Evolutionary conservation across 202 grass and related monocot species (phyloP).

Genomic region (Hordeum pubiflorum): DNA sequence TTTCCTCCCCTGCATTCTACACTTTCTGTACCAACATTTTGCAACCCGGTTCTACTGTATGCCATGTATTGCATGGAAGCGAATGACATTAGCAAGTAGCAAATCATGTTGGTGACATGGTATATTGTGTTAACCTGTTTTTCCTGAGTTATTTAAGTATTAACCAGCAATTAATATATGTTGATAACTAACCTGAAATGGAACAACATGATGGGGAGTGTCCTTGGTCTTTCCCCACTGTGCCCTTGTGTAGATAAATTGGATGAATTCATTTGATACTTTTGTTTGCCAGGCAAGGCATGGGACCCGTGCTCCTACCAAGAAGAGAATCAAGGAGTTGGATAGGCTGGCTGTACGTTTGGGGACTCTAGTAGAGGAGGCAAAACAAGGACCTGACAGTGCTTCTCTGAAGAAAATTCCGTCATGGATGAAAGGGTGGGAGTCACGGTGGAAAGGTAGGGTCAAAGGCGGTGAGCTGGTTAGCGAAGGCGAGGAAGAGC

Average conservation of each 20-base stretch:
- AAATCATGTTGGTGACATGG: not conserved
- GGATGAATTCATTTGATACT: not conserved
- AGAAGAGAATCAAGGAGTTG: constrained; percentile 81
- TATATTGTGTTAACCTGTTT: not conserved
- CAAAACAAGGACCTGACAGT: constrained; percentile 18
- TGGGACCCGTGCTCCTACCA: constrained; percentile 79
- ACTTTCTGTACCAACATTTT: not conserved
- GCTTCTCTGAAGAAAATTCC: constrained; percentile 52
- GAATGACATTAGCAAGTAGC: not conserved
- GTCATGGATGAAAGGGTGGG: constrained; percentile 68
- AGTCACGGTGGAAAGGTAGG: constrained; percentile 80
- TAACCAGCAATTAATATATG: not conserved
- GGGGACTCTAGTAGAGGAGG: constrained; percentile 51
- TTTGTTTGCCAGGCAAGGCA: constrained; percentile 63
- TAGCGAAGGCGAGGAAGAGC: constrained; percentile 75
- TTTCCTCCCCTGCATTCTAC: constrained; percentile 13
- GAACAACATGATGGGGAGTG: not conserved
- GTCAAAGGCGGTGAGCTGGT: constrained; percentile 75
- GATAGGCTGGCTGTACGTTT: constrained; percentile 52
- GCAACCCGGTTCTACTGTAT: not conserved
- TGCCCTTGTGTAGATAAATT: not conserved
- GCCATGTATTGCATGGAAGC: not conserved
- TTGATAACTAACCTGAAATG: not conserved
- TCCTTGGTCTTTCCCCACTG: not conserved
- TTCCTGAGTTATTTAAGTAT: not conserved